Evolutionary conservation across 208 protist genomes (phyloP), one percentile per base, ranked within the genome.

Genomic region (Wallacemonas sp.): DNA sequence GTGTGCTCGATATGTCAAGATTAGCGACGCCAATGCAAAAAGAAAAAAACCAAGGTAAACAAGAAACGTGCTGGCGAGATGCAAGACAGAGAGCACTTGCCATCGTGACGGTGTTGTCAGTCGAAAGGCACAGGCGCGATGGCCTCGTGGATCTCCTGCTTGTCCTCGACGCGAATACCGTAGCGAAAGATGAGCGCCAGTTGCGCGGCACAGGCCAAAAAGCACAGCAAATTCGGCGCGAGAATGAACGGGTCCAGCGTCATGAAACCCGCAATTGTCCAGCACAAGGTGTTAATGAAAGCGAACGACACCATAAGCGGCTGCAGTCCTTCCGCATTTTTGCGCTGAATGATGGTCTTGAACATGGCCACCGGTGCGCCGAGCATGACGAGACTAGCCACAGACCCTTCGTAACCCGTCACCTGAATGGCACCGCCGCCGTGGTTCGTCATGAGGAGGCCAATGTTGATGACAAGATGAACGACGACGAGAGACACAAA

Each of bases 241-340:
- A 79, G 50, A 30, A 89, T 68, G 58, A 89, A 84, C 5, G 57
- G 46, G 55, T 89, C 78, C 2, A 53, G 13, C 0, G 36, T 68
- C 65, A 89, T 80, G 29, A 73, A 54, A 15, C 78, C 82, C 0
- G 73, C 76, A 57, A 89, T 76, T 15, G 66, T 50, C 82, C 82
- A 89, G 41, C 76, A 67, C 27, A 85, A 63, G 0, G 75, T 79
- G 63, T 89, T 89, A 41, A 79, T 73, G 29, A 85, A 76, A 36
- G 83, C 83, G 48, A 79, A 83, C 19, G 64, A 50, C 13, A 89
- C 69, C 63, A 78, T 89, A 15, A 73, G 59, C 9, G 83, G 83
- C 33, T 68, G 68, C 58, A 89, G 64, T 3, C 73, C 67, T 46
- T 79, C 71, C 15, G 83, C 83, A 57, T 85, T 83, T 61, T 83